Evolutionary conservation across 768 basidiomycete species (phyloP), one percentile per base, ranked within the genome.

Genomic region (Tricholomella constricta): DNA sequence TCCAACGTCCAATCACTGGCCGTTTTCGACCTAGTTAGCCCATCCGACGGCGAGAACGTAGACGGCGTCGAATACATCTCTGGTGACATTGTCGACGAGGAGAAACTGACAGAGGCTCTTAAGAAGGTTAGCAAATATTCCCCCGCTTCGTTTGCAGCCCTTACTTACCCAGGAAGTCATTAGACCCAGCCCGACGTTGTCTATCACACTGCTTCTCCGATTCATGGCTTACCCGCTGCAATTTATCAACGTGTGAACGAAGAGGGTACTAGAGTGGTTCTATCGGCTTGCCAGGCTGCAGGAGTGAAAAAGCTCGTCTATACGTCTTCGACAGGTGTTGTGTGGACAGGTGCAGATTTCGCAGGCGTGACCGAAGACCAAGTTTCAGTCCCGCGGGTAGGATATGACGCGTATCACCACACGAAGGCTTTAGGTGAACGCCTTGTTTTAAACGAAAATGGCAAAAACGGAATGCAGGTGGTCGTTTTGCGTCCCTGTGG

Each of bases 161-260:
- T 26, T 1, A 54, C 4, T 15, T 8, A 6, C n/a, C 34, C n/a
- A 9, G n/a, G 11, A 35, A 35, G 29, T 12, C 6, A 35, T 76
- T 77, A 64, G 65, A 46, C 51, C 57, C 10, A 69, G 78, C 1
- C 76, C 75, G 7, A 69, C 70, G 44, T 14, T 12, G 75, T 83
- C 22, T 75, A 84, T 55, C 83, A 84, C 68, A 82, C 81, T 19
- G 83, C 79, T 0, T 78, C 79, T 2, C 77, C 79, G 1, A 62
- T 71, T 35, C 77, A 70, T 59, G 78, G 68, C 27, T 62, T 70
- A 62, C 41, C 62, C 55, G 17, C 68, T 63, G 27, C 65, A 71
- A 38, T 80, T 71, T 69, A 73, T 74, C 55, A 76, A 44, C 72
- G 75, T 45, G 78, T 84, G 62, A 84, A 84, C 62, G 76, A 82